A percentile compares a stretch with the other conserved stretches of the same genome.
Evolutionary conservation across 306 rosid species (phyloP).

Genomic region (Quillaja saponaria): DNA sequence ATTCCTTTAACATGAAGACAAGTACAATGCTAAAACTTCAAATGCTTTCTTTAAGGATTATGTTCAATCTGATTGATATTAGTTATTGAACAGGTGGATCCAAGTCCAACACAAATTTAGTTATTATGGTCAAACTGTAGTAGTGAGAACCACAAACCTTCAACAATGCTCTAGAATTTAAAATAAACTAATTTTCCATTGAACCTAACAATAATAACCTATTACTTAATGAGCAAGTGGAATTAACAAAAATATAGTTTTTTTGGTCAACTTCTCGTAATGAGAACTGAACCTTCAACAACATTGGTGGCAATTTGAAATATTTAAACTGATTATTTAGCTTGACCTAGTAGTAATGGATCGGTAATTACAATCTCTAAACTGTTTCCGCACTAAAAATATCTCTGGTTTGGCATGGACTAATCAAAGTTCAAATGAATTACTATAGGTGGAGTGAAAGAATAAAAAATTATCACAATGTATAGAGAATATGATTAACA

Average conservation of each 20-base stretch:
- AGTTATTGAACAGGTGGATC: background rate
- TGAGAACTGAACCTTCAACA: background rate
- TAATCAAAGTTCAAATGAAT: slow-evolving; percentile 20
- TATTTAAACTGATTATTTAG: too few relatives aligned
- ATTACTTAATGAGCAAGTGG: too few relatives aligned
- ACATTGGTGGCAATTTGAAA: slow-evolving; percentile 19
- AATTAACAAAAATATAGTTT: too few relatives aligned
- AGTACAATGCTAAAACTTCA: background rate
- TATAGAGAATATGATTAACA: background rate
- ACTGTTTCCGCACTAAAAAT: slow-evolving; percentile 17
- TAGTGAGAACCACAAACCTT: slow-evolving; percentile 11
- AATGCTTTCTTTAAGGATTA: too few relatives aligned
- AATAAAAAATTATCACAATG: background rate
- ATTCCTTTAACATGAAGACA: too few relatives aligned
- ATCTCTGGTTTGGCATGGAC: slow-evolving; percentile 33
- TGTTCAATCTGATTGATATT: background rate
- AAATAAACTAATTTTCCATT: background rate
- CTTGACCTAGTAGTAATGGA: slow-evolving; percentile 23
- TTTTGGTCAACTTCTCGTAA: too few relatives aligned
- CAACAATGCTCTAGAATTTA: background rate
- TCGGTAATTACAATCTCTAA: slow-evolving; percentile 21
- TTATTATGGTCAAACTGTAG: slow-evolving; percentile 19
- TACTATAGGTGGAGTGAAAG: slow-evolving; percentile 8
- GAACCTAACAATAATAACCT: too few relatives aligned
- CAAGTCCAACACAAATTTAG: background rate